phyloP scores from a whole-genome alignment of 2,329 filamentous ascomycete genomes.

The Zasmidium cellare region DNA sequence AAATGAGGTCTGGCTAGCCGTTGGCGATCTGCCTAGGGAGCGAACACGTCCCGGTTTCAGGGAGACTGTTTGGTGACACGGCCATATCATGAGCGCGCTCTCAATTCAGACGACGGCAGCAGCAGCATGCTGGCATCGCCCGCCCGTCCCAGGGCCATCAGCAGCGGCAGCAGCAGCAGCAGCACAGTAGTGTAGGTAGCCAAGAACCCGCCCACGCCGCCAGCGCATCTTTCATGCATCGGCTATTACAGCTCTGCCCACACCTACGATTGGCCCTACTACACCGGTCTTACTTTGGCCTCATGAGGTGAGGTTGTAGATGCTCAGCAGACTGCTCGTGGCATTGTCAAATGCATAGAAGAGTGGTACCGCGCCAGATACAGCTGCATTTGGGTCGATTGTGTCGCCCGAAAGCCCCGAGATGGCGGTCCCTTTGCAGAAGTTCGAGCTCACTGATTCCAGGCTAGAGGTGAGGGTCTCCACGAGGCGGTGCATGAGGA shows the following conservation, averaged over 20 bases:
- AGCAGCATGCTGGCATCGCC: background rate
- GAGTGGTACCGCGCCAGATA: slow-evolving; percentile 15
- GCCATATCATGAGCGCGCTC: slow-evolving; percentile 1
- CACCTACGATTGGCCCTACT: background rate
- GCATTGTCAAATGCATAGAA: slow-evolving; percentile 14
- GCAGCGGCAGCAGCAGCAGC: background rate
- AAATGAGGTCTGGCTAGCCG: background rate
- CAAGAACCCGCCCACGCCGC: background rate
- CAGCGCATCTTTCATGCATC: slow-evolving; percentile 2
- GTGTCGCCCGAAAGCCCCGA: slow-evolving; percentile 10
- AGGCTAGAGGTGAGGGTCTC: slow-evolving; percentile 30
- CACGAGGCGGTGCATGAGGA: background rate
- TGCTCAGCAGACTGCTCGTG: slow-evolving; percentile 2
- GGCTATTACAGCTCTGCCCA: slow-evolving; percentile 1
- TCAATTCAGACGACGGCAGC: background rate
- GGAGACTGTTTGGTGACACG: slow-evolving; percentile 1
- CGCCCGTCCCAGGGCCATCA: background rate
- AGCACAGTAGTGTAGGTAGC: background rate
- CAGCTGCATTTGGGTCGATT: background rate
- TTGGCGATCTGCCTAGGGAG: background rate
- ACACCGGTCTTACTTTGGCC: slow-evolving; percentile 4
- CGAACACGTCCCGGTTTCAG: background rate
- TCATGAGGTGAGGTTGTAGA: slow-evolving; percentile 3
- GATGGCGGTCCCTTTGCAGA: slow-evolving; percentile 26
- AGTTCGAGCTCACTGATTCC: slow-evolving; percentile 34